Conservation (phyloP, 805 yeast species). For the Ogataea salicorniae region DNA sequence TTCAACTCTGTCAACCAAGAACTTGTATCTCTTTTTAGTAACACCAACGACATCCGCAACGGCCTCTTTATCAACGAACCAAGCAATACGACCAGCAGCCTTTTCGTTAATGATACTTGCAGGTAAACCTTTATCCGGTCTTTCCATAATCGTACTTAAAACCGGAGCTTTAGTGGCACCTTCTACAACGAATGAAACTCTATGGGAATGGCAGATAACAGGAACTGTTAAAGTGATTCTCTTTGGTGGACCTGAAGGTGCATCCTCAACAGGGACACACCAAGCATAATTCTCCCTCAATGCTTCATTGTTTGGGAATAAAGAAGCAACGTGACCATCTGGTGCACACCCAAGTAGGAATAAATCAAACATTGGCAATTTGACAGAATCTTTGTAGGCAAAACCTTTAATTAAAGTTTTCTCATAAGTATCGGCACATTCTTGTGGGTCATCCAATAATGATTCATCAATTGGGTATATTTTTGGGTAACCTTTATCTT, state of each 20-base stretch:
- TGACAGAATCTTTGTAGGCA: conserved; percentile 94
- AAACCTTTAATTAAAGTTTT: conserved; percentile 80
- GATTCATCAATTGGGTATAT: conserved; percentile 80
- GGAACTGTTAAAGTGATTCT: conserved; percentile 91
- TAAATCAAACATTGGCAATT: conserved; percentile 90
- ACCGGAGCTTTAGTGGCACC: conserved; percentile 95
- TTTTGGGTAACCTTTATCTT: conserved; percentile 51
- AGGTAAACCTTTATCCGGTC: conserved; percentile 95
- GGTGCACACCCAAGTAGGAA: conserved; percentile 96
- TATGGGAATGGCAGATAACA: conserved; percentile 87
- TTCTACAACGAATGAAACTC: conserved; percentile 93
- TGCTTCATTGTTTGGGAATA: conserved; percentile 88
- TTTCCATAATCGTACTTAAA: conserved; percentile 85
- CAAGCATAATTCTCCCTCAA: conserved; percentile 88
- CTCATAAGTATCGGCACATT: conserved; percentile 92
- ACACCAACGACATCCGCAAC: conserved; percentile 66
- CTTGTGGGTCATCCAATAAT: conserved; percentile 74
- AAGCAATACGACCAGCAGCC: conserved; percentile 93
- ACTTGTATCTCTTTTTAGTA: conserved; percentile 68
- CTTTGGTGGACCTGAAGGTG: conserved; percentile 82
- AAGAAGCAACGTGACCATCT: conserved; percentile 96
- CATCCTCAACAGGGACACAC: conserved; percentile 89
- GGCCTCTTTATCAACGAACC: conserved; percentile 97
- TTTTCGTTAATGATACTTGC: conserved; percentile 90
- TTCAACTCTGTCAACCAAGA: conserved; percentile 28